Conservation (phyloP, 495 filamentous ascomycete species). For the Penicillium ucsense region DNA sequence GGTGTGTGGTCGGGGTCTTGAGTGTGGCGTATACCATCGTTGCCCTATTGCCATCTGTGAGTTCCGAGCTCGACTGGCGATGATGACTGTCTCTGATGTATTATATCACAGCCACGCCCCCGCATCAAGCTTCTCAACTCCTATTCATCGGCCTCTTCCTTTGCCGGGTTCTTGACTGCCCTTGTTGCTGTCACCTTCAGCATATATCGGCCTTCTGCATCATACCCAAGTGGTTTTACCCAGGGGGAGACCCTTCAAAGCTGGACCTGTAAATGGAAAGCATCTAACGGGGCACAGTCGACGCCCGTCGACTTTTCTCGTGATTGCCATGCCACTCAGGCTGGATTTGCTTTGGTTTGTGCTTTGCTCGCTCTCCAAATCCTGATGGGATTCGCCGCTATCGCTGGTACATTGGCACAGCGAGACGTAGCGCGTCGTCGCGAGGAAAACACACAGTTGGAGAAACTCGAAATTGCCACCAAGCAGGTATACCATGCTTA, state of each 20-base stretch:
- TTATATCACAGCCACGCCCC: conserved; percentile 20
- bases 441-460: conserved; percentile 16
- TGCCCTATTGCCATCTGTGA: conserved; percentile 36
- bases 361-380: conserved; percentile 36
- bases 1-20: conserved; percentile 29
- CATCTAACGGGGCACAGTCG: conserved; percentile 1
- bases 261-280: conserved; percentile 46
- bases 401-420: conserved; percentile 32
- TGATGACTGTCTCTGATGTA: neutral
- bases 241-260: conserved; percentile 36
- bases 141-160: conserved; percentile 22
- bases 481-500: conserved; percentile 11
- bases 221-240: conserved; percentile 26
- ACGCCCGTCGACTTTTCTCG: conserved; percentile 32
- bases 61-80: conserved; percentile 3
- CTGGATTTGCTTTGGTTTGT: conserved; percentile 31
- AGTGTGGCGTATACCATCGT: conserved; percentile 31
- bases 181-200: conserved; percentile 33
- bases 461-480: conserved; percentile 23
- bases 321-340: conserved; percentile 32
- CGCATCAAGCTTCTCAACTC: conserved; percentile 31
- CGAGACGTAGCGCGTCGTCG: conserved; percentile 25
- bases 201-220: conserved; percentile 32
- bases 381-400: conserved; percentile 30
- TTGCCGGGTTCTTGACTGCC: conserved; percentile 31